These are phyloP conservation scores for Lantana camara DNA, from an alignment of 257 asterid genomes.

Conservation along the genomic window DNA sequence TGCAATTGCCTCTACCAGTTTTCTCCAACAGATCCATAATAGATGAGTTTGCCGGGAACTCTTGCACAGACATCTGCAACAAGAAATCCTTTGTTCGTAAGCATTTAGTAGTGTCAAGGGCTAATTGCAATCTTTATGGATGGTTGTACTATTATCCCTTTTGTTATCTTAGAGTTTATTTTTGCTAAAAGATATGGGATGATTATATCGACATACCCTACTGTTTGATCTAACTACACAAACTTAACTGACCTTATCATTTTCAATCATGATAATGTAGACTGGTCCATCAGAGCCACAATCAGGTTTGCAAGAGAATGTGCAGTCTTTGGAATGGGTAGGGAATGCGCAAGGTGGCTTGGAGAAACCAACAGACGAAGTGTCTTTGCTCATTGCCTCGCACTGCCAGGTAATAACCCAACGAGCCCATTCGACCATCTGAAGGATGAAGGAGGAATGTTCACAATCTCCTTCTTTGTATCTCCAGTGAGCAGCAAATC, in stretches of 20 bases:
- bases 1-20: slow-evolving; percentile 65
- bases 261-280: slow-evolving; percentile 78
- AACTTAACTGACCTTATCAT: slow-evolving; percentile 69
- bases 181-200: no score
- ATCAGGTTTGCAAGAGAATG: slow-evolving; percentile 70
- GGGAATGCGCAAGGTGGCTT: slow-evolving; percentile 86
- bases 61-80: slow-evolving; percentile 97
- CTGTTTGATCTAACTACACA: no score
- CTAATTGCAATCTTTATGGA: no score
- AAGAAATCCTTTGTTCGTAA: no score
- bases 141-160: no score
- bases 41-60: slow-evolving; percentile 74
- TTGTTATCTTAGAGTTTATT: no score
- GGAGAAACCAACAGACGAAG: slow-evolving; percentile 50
- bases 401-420: slow-evolving; percentile 98
- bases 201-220: no score
- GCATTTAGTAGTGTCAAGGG: no score
- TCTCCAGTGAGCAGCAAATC: slow-evolving; percentile 98
- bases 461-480: slow-evolving; percentile 91
- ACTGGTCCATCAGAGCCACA: slow-evolving; percentile 80
- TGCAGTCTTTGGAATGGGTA: slow-evolving; percentile 75
- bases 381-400: slow-evolving; percentile 71
- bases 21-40: slow-evolving; percentile 72
- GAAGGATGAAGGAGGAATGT: slow-evolving; percentile 77
- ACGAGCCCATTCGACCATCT: slow-evolving; percentile 99